Evolutionary conservation across 2,329 filamentous ascomycete species (phyloP).

Genomic region (Aureobasidium melanogenum): DNA sequence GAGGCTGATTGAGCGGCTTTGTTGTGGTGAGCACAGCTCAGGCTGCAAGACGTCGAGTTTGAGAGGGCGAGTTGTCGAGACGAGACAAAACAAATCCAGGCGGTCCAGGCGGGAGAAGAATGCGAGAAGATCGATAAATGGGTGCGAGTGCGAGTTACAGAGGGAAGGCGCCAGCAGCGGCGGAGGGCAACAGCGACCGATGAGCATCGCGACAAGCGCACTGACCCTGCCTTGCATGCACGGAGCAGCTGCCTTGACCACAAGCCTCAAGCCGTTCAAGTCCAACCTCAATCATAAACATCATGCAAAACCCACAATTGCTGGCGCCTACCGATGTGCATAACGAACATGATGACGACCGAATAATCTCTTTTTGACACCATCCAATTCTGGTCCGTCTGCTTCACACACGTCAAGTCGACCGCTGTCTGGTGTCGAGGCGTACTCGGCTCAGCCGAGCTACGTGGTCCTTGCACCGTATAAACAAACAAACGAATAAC

Average conservation of each 20-base stretch:
- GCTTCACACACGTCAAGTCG: conserved; percentile 1
- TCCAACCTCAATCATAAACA: conserved; percentile 1
- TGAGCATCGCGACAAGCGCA: neutral
- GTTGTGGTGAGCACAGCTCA: neutral
- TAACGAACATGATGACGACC: conserved; percentile 4
- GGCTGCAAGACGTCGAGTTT: neutral
- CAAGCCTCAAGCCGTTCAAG: neutral
- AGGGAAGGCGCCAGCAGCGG: neutral
- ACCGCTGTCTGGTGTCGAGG: neutral
- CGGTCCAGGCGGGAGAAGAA: neutral
- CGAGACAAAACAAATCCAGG: neutral
- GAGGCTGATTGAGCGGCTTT: neutral
- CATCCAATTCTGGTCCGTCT: neutral
- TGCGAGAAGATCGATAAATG: neutral
- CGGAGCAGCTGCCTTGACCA: neutral
- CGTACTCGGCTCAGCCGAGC: neutral
- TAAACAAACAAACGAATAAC: neutral
- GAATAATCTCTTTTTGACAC: conserved; percentile 9
- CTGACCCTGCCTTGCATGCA: neutral
- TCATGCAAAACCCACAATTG: neutral
- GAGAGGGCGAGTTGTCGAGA: neutral
- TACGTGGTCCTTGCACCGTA: neutral
- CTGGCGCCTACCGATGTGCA: neutral
- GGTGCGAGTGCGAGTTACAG: neutral
- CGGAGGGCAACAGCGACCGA: neutral